A percentile compares a stretch with the other conserved stretches of the same genome.
Evolutionary conservation across 164 flowering plant species (phyloP).

Genomic region (Saururus chinensis): DNA sequence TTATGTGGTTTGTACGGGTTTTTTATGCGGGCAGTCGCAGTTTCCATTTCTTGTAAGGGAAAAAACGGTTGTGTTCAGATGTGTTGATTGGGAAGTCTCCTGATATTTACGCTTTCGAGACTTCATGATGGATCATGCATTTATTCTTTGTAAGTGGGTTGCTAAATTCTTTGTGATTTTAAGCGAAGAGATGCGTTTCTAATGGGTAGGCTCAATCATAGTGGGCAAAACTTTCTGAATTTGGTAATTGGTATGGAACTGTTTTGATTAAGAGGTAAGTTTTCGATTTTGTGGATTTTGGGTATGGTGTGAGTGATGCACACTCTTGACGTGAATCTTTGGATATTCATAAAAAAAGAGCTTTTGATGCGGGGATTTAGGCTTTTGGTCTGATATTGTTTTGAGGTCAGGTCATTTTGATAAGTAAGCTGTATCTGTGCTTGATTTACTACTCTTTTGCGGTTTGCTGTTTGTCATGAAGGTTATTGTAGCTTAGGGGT

Average conservation of each 20-base stretch:
- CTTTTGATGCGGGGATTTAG: neutral
- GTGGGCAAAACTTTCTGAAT: no score
- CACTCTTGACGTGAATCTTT: neutral
- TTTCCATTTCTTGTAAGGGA: neutral
- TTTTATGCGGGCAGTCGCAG: neutral
- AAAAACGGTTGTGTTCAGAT: neutral
- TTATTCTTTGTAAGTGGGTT: neutral
- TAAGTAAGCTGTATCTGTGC: no score
- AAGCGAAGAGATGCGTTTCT: no score
- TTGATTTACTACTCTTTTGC: no score
- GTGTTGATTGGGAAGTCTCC: neutral
- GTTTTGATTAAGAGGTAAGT: no score
- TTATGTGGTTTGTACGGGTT: neutral
- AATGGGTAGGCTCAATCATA: no score
- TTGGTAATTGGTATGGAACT: no score
- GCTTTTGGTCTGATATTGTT: neutral
- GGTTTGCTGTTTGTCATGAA: no score
- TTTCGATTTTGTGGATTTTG: no score
- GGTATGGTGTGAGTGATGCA: no score
- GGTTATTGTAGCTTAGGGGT: no score
- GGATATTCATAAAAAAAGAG: neutral
- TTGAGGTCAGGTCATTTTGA: neutral
- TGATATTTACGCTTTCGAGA: neutral
- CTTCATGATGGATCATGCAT: neutral
- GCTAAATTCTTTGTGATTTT: neutral